These are phyloP conservation scores for Tremella fuciformis DNA, from an alignment of 768 basidiomycete genomes.

Conservation along the genomic window DNA sequence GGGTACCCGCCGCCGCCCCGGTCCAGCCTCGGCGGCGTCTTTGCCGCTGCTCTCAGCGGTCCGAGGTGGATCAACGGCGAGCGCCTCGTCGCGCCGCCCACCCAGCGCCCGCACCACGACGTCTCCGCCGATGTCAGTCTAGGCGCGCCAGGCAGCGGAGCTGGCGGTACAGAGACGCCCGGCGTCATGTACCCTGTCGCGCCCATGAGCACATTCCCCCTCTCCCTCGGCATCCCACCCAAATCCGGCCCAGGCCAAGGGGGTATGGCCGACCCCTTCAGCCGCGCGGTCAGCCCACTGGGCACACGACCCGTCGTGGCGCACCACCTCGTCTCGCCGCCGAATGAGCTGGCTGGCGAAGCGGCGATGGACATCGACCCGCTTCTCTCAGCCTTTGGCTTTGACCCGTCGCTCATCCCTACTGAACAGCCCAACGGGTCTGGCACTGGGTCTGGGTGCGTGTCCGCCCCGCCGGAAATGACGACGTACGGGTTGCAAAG, in stretches of 20 bases:
- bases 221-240: slow-evolving; percentile 4
- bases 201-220: slow-evolving; percentile 17
- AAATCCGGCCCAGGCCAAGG: too few species aligned
- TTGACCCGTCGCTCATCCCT: too few species aligned
- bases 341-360: background rate
- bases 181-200: slow-evolving; percentile 19
- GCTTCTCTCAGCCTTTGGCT: too few species aligned
- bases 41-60: slow-evolving; percentile 19
- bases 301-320: background rate
- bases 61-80: slow-evolving; percentile 32
- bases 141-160: background rate
- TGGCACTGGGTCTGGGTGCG: too few species aligned
- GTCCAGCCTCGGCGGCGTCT: slow-evolving; percentile 6
- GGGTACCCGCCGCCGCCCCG: slow-evolving; percentile 11
- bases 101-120: slow-evolving; percentile 2
- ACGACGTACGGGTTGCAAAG: too few species aligned
- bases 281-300: slow-evolving; percentile 26
- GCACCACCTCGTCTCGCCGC: background rate
- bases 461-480: too few species aligned
- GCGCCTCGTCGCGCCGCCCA: background rate
- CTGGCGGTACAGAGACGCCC: background rate
- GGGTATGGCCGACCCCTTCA: slow-evolving; percentile 20
- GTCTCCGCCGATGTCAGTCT: background rate
- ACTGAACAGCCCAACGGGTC: too few species aligned
- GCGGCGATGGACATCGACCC: too few species aligned